Evolutionary conservation across 2,329 filamentous ascomycete genomes (phyloP), one percentile per base, ranked within the genome.

Genomic region (Aspergillus proliferans): DNA sequence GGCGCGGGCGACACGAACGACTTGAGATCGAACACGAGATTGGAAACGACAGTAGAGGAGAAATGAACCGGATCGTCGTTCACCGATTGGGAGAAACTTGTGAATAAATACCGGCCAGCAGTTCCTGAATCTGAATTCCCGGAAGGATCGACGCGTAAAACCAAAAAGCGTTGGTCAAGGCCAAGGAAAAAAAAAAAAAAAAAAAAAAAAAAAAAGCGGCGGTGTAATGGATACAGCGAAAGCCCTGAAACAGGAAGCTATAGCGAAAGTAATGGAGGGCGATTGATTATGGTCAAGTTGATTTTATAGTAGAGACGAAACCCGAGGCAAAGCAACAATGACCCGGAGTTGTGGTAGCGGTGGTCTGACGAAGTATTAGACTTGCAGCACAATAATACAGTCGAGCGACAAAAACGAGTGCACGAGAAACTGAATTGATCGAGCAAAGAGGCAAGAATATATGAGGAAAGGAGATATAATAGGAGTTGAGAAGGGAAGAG

Each of bases 111-210:
- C 26, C 26, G 26, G 26, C 26, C 26, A 30, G 26, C 26, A 30
- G 10, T 30, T 30, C 26, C 26, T 30, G 26, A 30, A 22, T 21
- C 26, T 28, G 26, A 10, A 28, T 30, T 30, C 26, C 26, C 7
- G 26, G 26, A 30, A 30, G 26, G 36, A 39, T 39, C 36, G 36
- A 39, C 36, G 15, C 26, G 26, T 30, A 12, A 30, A 30, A 30
- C 26, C 26, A 12, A 30, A 30, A 30, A 30, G 26, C 26, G 26
- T 30, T 30, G 26, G 10, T 30, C 10, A 30, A 30, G 26, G 26
- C 26, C n/a, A 19, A 39, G 9, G 18, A 3, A 48, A 51, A 58
- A 55, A 51, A 52, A 48, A 56, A 15, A 15, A 15, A 15, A 58
- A 58, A 48, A 58, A 46, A 51, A 50, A 53, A 39, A 38, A 34